phyloP scores from a whole-genome alignment of 306 rosid species.

The Corylus avellana region DNA sequence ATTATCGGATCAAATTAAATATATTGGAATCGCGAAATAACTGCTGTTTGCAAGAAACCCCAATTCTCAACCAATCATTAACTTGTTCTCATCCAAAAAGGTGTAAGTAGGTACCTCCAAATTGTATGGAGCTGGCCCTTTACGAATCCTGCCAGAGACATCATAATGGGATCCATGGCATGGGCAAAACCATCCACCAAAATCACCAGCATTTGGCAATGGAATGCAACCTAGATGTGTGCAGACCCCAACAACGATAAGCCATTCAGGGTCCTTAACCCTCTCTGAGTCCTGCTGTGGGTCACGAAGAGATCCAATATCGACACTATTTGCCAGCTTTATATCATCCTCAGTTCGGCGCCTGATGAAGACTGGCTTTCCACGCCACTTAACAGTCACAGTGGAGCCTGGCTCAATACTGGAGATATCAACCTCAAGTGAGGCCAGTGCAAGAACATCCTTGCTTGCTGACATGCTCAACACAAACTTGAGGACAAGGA shows the following conservation, averaged over 20 bases:
- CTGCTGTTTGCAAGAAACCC: neutral
- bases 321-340: slow-evolving; percentile 74
- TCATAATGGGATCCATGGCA: slow-evolving; percentile 93
- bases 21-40: neutral
- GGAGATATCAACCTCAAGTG: slow-evolving; percentile 81
- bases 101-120: slow-evolving; percentile 81
- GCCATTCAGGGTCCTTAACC: slow-evolving; percentile 89
- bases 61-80: slow-evolving; percentile 66
- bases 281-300: slow-evolving; percentile 71
- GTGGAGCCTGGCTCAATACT: slow-evolving; percentile 79
- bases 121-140: slow-evolving; percentile 89
- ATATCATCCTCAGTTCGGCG: slow-evolving; percentile 80
- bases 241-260: slow-evolving; percentile 78
- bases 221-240: slow-evolving; percentile 93
- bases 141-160: slow-evolving; percentile 79
- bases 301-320: slow-evolving; percentile 71
- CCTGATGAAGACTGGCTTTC: slow-evolving; percentile 89
- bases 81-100: slow-evolving; percentile 70
- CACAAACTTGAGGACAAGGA: slow-evolving; percentile 79
- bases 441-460: slow-evolving; percentile 92
- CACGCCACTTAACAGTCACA: slow-evolving; percentile 90
- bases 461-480: slow-evolving; percentile 90
- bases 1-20: slow-evolving; percentile 49
- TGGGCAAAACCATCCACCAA: slow-evolving; percentile 91
- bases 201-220: slow-evolving; percentile 87